phyloP scores from a whole-genome alignment of 176 grass and related monocot species.

The Bonia amplexicaulis region DNA sequence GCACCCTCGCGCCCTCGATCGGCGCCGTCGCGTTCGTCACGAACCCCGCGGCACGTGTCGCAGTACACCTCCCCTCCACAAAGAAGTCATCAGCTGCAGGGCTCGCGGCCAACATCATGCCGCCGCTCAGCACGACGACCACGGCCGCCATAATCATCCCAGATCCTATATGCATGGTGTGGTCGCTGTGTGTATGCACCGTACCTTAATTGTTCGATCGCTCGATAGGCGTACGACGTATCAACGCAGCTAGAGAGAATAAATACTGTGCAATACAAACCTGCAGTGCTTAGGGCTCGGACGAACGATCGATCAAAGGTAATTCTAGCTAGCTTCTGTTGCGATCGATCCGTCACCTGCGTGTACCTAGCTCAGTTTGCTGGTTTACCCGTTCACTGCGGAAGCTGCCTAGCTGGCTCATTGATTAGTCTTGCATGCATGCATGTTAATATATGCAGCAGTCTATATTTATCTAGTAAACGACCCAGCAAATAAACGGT shows the following conservation, averaged over 20 bases:
- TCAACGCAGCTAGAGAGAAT: not conserved
- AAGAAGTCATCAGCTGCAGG: conserved; percentile 17
- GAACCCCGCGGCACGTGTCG: conserved; percentile 49
- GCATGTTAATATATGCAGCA: not conserved
- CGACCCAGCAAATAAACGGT: not conserved
- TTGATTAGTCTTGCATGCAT: not conserved
- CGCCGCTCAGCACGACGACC: not conserved
- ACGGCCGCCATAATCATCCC: not conserved
- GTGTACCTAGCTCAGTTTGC: not conserved
- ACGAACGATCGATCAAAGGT: not conserved
- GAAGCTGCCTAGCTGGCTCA: not conserved
- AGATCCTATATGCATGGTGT: not conserved
- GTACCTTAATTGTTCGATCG: not conserved
- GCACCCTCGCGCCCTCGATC: conserved; percentile 35
- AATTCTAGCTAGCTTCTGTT: not conserved
- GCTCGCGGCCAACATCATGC: not conserved
- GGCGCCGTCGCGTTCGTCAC: conserved; percentile 28
- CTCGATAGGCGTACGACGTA: not conserved
- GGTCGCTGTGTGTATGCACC: too few species aligned
- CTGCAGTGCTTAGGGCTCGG: not conserved
- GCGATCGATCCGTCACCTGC: not conserved
- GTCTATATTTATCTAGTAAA: not conserved
- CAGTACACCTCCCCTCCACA: conserved; percentile 47
- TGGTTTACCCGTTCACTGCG: not conserved
- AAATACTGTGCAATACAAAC: not conserved